Percentiles rank a stretch among this genome's conserved stretches.
These are phyloP conservation scores for Pleoardoris graminearum DNA, from an alignment of 2,329 filamentous ascomycete genomes.

Conservation along the genomic window DNA sequence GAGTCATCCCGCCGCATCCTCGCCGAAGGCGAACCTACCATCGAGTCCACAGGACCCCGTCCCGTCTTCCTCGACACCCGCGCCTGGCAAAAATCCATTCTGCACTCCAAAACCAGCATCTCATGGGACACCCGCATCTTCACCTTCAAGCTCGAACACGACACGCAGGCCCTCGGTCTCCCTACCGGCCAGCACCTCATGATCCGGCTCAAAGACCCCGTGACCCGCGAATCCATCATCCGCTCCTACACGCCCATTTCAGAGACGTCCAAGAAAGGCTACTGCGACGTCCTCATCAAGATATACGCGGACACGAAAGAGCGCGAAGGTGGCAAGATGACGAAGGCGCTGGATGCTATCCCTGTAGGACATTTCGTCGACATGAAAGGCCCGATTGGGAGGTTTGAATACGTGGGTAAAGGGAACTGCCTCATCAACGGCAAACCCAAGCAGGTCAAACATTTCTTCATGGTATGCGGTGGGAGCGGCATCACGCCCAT, in stretches of 20 bases:
- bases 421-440: conserved; percentile 67
- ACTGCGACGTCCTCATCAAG: conserved; percentile 78
- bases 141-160: conserved; percentile 75
- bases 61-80: conserved; percentile 71
- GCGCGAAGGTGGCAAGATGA: conserved; percentile 76
- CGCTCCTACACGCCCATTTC: conserved; percentile 87
- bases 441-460: conserved; percentile 59
- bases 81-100: conserved; percentile 71
- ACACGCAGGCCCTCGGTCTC: conserved; percentile 70
- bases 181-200: conserved; percentile 87
- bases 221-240: conserved; percentile 72
- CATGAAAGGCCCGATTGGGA: conserved; percentile 86
- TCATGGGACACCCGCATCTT: conserved; percentile 83
- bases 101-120: conserved; percentile 69
- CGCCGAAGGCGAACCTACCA: conserved; percentile 49
- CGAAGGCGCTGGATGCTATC: conserved; percentile 72
- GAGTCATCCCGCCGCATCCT: conserved; percentile 61
- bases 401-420: conserved; percentile 75
- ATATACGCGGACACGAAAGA: conserved; percentile 69
- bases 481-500: conserved; percentile 94
- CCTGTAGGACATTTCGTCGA: conserved; percentile 74
- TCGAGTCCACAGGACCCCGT: conserved; percentile 52
- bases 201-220: conserved; percentile 76
- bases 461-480: conserved; percentile 84
- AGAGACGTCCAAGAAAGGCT: conserved; percentile 62